A percentile compares a stretch with the other conserved stretches of the same genome.
Conservation (phyloP, 306 rosid species). For the Quercus robur region DNA sequence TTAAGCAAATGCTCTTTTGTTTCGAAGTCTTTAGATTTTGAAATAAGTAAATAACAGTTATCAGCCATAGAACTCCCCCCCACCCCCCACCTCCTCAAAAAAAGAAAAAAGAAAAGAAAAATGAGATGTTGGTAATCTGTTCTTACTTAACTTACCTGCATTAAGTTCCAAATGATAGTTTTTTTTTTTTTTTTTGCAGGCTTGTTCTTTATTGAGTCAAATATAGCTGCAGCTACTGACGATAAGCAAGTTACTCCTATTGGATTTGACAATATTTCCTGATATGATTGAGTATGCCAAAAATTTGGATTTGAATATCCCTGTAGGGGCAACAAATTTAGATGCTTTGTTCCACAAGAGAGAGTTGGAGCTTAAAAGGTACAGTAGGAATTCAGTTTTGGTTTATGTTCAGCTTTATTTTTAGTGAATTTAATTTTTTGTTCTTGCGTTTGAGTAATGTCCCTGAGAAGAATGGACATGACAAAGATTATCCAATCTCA, state of each 20-base stretch:
- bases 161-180: not conserved
- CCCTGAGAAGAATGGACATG: not conserved
- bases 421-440: not conserved
- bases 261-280: constrained; percentile 72
- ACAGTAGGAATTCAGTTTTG: not conserved
- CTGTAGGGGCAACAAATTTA: constrained; percentile 37
- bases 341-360: constrained; percentile 49
- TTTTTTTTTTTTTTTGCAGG: constrained; percentile 41
- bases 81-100: no score
- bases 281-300: constrained; percentile 54
- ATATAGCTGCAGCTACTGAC: constrained; percentile 54
- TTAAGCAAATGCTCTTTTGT: no score
- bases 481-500: not conserved
- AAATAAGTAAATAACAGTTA: no score
- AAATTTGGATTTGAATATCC: constrained; percentile 50
- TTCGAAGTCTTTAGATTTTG: no score
- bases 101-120: no score
- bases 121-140: no score
- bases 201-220: constrained; percentile 62
- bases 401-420: not conserved
- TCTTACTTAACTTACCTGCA: not conserved
- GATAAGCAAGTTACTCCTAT: constrained; percentile 59
- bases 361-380: constrained; percentile 66
- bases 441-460: not conserved
- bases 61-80: no score